Percentiles rank a stretch among this genome's conserved stretches.
These are phyloP conservation scores for Herpetomonas samuelpessoai DNA, from an alignment of 208 protist genomes.

Conservation along the genomic window DNA sequence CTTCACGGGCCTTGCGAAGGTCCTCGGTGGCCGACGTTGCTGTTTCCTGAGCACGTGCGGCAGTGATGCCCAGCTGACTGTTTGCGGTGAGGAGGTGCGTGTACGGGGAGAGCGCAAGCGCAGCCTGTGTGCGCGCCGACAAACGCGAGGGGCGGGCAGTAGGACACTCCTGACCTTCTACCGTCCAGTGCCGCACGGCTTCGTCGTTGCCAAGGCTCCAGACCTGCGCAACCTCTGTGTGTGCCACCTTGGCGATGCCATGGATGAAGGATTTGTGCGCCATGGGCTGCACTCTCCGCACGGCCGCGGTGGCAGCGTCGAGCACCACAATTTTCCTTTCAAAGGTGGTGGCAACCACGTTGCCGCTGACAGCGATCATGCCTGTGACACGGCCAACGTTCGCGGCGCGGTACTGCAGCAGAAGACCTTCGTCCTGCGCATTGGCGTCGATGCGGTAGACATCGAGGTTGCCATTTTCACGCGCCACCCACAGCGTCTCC, in stretches of 20 bases:
- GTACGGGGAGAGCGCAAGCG: constrained; percentile 14
- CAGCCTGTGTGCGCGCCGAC: constrained; percentile 22
- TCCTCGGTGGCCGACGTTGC: constrained; percentile 28
- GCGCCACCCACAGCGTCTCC: constrained; percentile 58
- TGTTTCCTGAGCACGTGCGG: constrained; percentile 15
- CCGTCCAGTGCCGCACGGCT: constrained; percentile 35
- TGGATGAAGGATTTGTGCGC: constrained; percentile 59
- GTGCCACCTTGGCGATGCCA: constrained; percentile 33
- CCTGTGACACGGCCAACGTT: constrained; percentile 44
- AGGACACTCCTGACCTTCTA: constrained; percentile 34
- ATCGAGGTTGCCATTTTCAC: constrained; percentile 56
- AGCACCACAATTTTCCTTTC: constrained; percentile 44
- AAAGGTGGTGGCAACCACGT: constrained; percentile 53
- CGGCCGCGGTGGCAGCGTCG: constrained; percentile 28
- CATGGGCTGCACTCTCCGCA: constrained; percentile 9
- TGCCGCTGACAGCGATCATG: constrained; percentile 53
- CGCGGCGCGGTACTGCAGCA: constrained; percentile 18
- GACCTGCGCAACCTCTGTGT: constrained; percentile 42
- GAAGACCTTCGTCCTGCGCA: constrained; percentile 2
- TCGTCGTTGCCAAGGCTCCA: constrained; percentile 69
- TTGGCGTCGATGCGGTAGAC: constrained; percentile 34
- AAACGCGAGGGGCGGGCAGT: constrained; percentile 20
- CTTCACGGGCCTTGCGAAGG: constrained; percentile 38
- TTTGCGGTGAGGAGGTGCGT: constrained; percentile 8
- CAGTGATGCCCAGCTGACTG: constrained; percentile 14